Evolutionary conservation across 345 rosid species (phyloP).

Genomic region (Nasturtium officinale): DNA sequence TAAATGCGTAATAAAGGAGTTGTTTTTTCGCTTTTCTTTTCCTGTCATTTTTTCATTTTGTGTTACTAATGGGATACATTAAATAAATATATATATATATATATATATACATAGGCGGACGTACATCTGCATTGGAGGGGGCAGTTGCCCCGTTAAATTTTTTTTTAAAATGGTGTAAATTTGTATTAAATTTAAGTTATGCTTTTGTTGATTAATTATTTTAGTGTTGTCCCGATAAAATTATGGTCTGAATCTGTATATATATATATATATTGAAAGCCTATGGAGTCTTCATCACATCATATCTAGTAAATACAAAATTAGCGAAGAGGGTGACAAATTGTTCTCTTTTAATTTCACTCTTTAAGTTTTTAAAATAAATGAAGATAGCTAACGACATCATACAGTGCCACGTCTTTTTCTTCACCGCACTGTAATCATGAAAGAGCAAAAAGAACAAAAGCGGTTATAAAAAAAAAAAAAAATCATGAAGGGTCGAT

Average conservation of each 20-base stretch:
- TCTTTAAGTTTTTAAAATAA: not conserved
- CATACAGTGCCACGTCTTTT: constrained; percentile 36
- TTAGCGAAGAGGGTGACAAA: not conserved
- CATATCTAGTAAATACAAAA: not conserved
- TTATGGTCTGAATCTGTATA: too few species aligned
- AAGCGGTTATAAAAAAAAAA: constrained; percentile 8
- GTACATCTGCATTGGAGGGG: too few species aligned
- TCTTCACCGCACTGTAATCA: constrained; percentile 37
- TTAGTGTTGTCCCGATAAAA: too few species aligned
- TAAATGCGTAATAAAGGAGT: not conserved
- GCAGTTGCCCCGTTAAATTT: too few species aligned
- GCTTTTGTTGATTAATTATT: too few species aligned
- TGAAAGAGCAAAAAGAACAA: constrained; percentile 38
- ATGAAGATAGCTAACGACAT: constrained; percentile 26
- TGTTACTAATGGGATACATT: not conserved
- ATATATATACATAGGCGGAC: too few species aligned
- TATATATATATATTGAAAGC: too few species aligned
- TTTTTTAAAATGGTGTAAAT: too few species aligned
- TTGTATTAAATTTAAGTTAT: too few species aligned
- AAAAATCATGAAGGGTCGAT: constrained; percentile 21
- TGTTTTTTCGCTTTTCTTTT: not conserved
- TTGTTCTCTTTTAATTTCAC: not conserved
- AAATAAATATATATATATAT: too few species aligned
- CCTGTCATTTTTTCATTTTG: not conserved
- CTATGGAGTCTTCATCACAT: too few species aligned